Evolutionary conservation across 495 filamentous ascomycete genomes (phyloP), one percentile per base, ranked within the genome.

Genomic region (Letharia columbiana): DNA sequence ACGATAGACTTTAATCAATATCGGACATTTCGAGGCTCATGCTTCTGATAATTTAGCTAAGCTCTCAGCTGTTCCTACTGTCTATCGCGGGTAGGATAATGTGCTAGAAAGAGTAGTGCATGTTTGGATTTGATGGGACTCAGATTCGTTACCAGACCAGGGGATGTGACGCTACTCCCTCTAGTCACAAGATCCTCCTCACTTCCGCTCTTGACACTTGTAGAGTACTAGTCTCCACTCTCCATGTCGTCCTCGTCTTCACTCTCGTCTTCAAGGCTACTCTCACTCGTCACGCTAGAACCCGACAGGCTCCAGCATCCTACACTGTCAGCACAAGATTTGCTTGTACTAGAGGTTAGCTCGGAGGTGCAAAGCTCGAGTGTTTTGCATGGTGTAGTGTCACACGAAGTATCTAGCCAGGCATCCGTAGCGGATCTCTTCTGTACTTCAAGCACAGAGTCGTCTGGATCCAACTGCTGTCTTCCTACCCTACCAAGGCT

Each of bases 341-440:
- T 57, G 31, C 8, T 37, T 20, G 54, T 37, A 17, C 15, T 20
- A 57, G 15, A 37, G 54, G 3, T 18, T 20, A 37, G 31, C 54
- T 57, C 54, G 4, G 54, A 23, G 54, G 13, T 37, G 54, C 54
- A 35, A 37, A 37, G 31, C 17, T 20, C 20, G 54, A 37, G 31
- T 6, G 3, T 57, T n/a, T 57, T 57, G 20, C 15, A 10, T 17
- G 33, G 13, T 15, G 4, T 1, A 17, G 54, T 37, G 13, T 37
- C 54, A 37, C 33, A 57, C 9, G 54, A 57, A 17, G 31, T 57
- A 15, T 57, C 54, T 23, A 57, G 33, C 54, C 54, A 57, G 15
- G 54, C 31, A 37, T 57, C 54, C 9, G 54, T 57, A 57, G 54
- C 54, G 17, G 54, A 57, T 57, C 54, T 57, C 17, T 57, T 57